phyloP scores from a whole-genome alignment of 352 stramenopile species.

The Phytophthora parvispora region DNA sequence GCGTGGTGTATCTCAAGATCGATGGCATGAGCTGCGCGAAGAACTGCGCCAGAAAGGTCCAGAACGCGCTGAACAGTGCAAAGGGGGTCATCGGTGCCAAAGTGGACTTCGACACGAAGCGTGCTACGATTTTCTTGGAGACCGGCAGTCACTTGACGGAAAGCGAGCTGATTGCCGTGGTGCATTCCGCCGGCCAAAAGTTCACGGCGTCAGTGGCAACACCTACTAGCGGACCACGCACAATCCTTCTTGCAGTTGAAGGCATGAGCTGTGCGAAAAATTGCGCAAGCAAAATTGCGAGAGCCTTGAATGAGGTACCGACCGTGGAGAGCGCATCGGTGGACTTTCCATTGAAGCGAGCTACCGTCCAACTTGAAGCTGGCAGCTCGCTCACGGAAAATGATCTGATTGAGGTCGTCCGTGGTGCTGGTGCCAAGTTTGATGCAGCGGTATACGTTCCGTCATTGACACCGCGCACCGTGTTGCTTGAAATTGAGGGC shows the following conservation, averaged over 20 bases:
- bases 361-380: conserved; percentile 63
- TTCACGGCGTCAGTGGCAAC: conserved; percentile 66
- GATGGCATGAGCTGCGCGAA: conserved; percentile 83
- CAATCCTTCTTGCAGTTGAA: conserved; percentile 64
- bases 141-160: conserved; percentile 74
- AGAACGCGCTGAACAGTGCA: conserved; percentile 65
- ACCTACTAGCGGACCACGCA: conserved; percentile 50
- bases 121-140: conserved; percentile 83
- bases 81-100: conserved; percentile 82
- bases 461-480: conserved; percentile 40
- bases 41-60: conserved; percentile 84
- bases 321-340: conserved; percentile 72
- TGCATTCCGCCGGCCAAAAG: conserved; percentile 66
- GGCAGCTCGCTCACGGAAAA: conserved; percentile 56
- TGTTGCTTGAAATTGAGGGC: conserved; percentile 64
- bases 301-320: conserved; percentile 50
- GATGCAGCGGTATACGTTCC: conserved; percentile 59
- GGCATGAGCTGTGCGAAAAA: conserved; percentile 90
- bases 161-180: conserved; percentile 68
- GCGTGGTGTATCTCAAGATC: conserved; percentile 77
- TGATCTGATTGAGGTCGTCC: conserved; percentile 72
- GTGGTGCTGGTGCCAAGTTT: conserved; percentile 66
- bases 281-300: conserved; percentile 80
- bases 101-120: conserved; percentile 82
- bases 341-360: conserved; percentile 75